phyloP scores from a whole-genome alignment of 2,329 filamentous ascomycete genomes.

The Lecanicillium sp. region DNA sequence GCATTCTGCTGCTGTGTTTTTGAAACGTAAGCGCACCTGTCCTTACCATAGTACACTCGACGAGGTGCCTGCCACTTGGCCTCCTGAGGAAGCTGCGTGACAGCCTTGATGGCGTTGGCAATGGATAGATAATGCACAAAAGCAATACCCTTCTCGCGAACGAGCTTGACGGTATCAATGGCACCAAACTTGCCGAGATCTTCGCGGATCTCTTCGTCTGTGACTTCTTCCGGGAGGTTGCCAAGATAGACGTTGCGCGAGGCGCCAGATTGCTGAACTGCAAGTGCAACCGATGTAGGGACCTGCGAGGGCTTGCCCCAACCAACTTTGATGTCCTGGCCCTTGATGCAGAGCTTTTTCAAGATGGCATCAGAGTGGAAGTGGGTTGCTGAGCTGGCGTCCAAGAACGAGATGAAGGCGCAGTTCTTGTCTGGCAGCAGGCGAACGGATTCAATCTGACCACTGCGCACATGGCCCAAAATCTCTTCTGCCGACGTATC shows the following conservation, averaged over 20 bases:
- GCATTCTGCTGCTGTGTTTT: slow-evolving; percentile 99
- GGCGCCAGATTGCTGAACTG: slow-evolving; percentile 93
- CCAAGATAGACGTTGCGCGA: slow-evolving; percentile 96
- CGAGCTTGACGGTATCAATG: slow-evolving; percentile 95
- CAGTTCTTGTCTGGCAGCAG: slow-evolving; percentile 98
- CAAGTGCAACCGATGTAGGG: slow-evolving; percentile 91
- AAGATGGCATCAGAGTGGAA: slow-evolving; percentile 99
- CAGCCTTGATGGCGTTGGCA: slow-evolving; percentile 96
- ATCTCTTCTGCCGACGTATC: slow-evolving; percentile 97
- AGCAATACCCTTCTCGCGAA: slow-evolving; percentile 94
- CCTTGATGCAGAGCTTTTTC: slow-evolving; percentile 98
- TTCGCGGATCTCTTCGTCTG: slow-evolving; percentile 86
- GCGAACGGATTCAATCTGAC: slow-evolving; percentile 97
- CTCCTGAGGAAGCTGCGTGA: slow-evolving; percentile 92
- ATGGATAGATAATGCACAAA: slow-evolving; percentile 98
- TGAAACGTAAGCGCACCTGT: slow-evolving; percentile 95
- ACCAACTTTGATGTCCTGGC: slow-evolving; percentile 98
- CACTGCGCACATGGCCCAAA: slow-evolving; percentile 88
- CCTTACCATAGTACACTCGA: slow-evolving; percentile 97
- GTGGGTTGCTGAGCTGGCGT: slow-evolving; percentile 94
- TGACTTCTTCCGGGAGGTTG: slow-evolving; percentile 82
- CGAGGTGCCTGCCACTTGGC: slow-evolving; percentile 93
- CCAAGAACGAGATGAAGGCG: slow-evolving; percentile 97
- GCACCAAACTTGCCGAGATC: slow-evolving; percentile 93
- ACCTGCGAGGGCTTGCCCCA: slow-evolving; percentile 99